Percentiles rank a stretch among this genome's conserved stretches.
These are phyloP conservation scores for Fusarium caatingaense DNA, from an alignment of 2,329 filamentous ascomycete species.

Conservation along the genomic window DNA sequence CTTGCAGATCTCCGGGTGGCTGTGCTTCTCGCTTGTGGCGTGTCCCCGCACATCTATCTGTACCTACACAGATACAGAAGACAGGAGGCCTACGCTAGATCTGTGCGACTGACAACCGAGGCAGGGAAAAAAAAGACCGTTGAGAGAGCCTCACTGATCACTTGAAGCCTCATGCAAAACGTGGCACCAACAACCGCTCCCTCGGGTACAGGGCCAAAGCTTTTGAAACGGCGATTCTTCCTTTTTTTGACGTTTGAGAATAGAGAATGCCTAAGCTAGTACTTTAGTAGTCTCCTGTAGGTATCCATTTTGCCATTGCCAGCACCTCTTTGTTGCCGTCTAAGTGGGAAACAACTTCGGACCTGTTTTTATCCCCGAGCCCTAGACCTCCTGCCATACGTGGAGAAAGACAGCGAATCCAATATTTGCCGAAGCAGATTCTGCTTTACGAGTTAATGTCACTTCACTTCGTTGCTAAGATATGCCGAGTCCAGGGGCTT, in stretches of 20 bases:
- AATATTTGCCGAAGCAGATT: conserved; percentile 23
- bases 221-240: conserved; percentile 10
- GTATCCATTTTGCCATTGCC: background rate
- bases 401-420: conserved; percentile 26
- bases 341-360: conserved; percentile 12
- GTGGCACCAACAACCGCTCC: conserved; percentile 39
- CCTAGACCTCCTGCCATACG: background rate
- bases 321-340: background rate
- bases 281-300: background rate
- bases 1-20: conserved; percentile 39
- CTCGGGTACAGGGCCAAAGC: conserved; percentile 21
- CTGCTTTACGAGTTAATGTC: conserved; percentile 20
- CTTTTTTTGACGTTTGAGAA: conserved; percentile 5
- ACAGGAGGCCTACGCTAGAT: conserved; percentile 38
- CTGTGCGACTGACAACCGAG: conserved; percentile 12
- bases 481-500: conserved; percentile 26
- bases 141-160: conserved; percentile 32
- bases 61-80: background rate
- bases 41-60: conserved; percentile 2
- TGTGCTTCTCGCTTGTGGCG: conserved; percentile 37
- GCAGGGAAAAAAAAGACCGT: conserved; percentile 13
- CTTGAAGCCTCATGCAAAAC: conserved; percentile 32
- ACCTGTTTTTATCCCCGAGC: conserved; percentile 7
- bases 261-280: background rate
- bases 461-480: conserved; percentile 29